A percentile compares a stretch with the other conserved stretches of the same genome.
Evolutionary conservation across 2,329 filamentous ascomycete species (phyloP).

Genomic region (Aspergillus pseudoterreus): DNA sequence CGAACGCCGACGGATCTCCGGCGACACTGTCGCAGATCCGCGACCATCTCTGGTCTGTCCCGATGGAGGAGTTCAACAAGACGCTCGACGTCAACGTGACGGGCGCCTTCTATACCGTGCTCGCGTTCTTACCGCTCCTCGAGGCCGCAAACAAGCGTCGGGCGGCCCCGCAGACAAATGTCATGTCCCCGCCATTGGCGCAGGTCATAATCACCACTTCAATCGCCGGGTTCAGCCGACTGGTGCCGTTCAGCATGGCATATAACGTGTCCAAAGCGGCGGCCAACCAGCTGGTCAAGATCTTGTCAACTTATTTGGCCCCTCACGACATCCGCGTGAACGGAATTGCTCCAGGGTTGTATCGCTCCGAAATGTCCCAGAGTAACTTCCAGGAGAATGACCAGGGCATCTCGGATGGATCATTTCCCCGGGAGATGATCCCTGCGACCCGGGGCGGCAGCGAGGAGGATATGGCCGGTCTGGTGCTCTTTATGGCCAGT

Average conservation of each 20-base stretch:
- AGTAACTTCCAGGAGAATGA: slow-evolving; percentile 43
- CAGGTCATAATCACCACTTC: slow-evolving; percentile 49
- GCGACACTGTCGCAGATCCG: slow-evolving; percentile 40
- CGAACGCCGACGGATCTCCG: slow-evolving; percentile 22
- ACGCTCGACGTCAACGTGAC: slow-evolving; percentile 38
- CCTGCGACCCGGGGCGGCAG: slow-evolving; percentile 60
- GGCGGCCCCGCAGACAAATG: slow-evolving; percentile 21
- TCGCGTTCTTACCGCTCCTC: slow-evolving; percentile 41
- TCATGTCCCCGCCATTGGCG: slow-evolving; percentile 31
- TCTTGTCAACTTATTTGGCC: slow-evolving; percentile 42
- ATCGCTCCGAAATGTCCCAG: slow-evolving; percentile 59
- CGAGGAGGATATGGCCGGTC: slow-evolving; percentile 61
- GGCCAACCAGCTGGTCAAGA: slow-evolving; percentile 48
- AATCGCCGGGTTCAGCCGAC: slow-evolving; percentile 43
- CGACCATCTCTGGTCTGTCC: slow-evolving; percentile 36
- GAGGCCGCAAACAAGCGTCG: slow-evolving; percentile 42
- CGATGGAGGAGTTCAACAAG: slow-evolving; percentile 34
- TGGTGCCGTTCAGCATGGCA: slow-evolving; percentile 36
- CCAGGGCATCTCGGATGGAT: slow-evolving; percentile 36
- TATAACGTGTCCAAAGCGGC: slow-evolving; percentile 49
- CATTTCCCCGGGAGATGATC: slow-evolving; percentile 43
- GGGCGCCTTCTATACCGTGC: slow-evolving; percentile 38
- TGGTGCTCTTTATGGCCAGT: slow-evolving; percentile 63
- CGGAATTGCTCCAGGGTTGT: slow-evolving; percentile 52
- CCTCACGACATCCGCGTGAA: slow-evolving; percentile 47